Conservation (phyloP, 1,139 yeast genomes). For the Hanseniaspora gamundiae region DNA sequence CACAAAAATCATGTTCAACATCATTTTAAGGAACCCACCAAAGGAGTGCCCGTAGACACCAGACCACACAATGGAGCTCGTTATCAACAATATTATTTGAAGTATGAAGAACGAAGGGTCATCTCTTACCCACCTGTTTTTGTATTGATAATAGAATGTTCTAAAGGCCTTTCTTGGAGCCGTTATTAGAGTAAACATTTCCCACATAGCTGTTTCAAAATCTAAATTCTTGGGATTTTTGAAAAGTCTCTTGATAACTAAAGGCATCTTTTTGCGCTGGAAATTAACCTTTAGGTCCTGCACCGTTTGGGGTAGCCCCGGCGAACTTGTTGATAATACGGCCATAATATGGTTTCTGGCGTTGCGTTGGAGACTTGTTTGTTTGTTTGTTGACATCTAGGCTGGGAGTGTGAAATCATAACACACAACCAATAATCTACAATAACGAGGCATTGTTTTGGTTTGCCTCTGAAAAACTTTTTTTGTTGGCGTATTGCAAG, state of each 20-base stretch:
- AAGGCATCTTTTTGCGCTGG: slow-evolving; percentile 22
- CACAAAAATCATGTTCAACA: slow-evolving; percentile 72
- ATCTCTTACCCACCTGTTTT: slow-evolving; percentile 70
- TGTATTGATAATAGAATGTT: slow-evolving; percentile 68
- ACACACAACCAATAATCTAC: too few relatives aligned
- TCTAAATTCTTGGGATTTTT: slow-evolving; percentile 68
- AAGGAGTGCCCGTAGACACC: slow-evolving; percentile 60
- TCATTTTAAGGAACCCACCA: slow-evolving; percentile 46
- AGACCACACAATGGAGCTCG: slow-evolving; percentile 88
- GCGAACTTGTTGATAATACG: neutral
- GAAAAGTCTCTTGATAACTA: slow-evolving; percentile 38
- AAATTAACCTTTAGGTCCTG: neutral
- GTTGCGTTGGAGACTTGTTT: too few relatives aligned
- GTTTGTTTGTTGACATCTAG: too few relatives aligned
- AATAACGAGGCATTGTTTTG: too few relatives aligned
- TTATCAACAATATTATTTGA: slow-evolving; percentile 46
- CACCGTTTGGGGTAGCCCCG: neutral
- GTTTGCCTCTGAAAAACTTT: too few relatives aligned
- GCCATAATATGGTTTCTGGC: neutral
- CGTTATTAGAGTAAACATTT: slow-evolving; percentile 57
- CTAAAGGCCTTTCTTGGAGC: slow-evolving; percentile 76
- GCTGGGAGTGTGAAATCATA: too few relatives aligned
- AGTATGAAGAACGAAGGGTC: slow-evolving; percentile 81
- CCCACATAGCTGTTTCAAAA: slow-evolving; percentile 91
- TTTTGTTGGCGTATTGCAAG: too few relatives aligned